Evolutionary conservation across 192 early-diverging fungal species (phyloP).

Genomic region (Coemansia sp.): DNA sequence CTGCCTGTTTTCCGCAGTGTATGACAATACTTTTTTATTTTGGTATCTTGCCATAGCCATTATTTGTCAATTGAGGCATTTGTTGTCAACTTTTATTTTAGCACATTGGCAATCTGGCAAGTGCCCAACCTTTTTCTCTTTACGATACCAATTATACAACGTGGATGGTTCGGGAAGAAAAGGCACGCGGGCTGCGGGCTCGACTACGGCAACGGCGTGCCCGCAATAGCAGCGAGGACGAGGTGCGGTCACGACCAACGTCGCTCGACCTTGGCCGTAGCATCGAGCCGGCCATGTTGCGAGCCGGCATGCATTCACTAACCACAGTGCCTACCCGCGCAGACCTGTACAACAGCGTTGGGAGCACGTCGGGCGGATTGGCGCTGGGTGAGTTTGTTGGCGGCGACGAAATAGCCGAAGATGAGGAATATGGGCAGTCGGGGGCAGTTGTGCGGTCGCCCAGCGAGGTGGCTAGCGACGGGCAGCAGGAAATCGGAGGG

Average conservation of each 20-base stretch:
- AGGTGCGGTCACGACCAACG: slow-evolving; percentile 36
- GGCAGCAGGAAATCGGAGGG: slow-evolving; percentile 6
- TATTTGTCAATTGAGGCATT: background rate
- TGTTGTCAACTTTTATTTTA: background rate
- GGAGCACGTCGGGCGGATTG: slow-evolving; percentile 19
- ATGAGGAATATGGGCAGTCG: slow-evolving; percentile 29
- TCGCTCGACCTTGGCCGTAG: slow-evolving; percentile 41
- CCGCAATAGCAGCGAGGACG: slow-evolving; percentile 47
- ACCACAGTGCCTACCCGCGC: slow-evolving; percentile 33
- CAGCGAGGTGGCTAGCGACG: slow-evolving; percentile 7
- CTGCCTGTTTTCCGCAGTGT: background rate
- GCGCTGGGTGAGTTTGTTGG: slow-evolving; percentile 48
- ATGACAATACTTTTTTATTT: too few relatives aligned
- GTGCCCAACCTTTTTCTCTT: background rate
- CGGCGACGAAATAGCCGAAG: slow-evolving; percentile 40
- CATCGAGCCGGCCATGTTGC: slow-evolving; percentile 15
- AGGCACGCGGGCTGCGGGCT: slow-evolving; percentile 46
- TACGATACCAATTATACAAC: background rate
- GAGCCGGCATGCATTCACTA: slow-evolving; percentile 33
- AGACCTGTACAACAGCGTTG: slow-evolving; percentile 3
- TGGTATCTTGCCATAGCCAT: too few relatives aligned
- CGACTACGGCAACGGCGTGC: slow-evolving; percentile 44
- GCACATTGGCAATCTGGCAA: background rate
- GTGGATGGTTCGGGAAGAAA: slow-evolving; percentile 38
- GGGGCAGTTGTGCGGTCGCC: slow-evolving; percentile 33